These are phyloP conservation scores for Phascolomyces articulosus DNA, from an alignment of 371 early-diverging fungal species.

Conservation along the genomic window DNA sequence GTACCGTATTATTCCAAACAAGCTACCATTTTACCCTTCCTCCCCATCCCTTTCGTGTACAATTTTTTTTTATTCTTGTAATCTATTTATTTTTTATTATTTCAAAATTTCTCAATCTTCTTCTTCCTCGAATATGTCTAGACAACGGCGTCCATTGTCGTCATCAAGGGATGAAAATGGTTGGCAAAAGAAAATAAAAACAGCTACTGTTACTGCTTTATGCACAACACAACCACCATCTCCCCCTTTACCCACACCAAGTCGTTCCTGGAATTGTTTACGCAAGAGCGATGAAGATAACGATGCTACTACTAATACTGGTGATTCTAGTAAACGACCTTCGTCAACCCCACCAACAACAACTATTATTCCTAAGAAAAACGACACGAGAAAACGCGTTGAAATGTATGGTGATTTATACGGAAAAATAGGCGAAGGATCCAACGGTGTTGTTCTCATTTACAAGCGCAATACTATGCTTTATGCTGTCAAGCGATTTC, in stretches of 20 bases:
- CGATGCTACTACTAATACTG: too few species aligned
- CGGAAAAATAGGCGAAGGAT: slow-evolving; percentile 17
- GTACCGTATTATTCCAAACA: too few species aligned
- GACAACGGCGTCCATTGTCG: not conserved
- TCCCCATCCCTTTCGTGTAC: too few species aligned
- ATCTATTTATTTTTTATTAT: too few species aligned
- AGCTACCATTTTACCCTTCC: too few species aligned
- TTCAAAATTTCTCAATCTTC: not conserved
- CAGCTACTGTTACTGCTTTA: not conserved
- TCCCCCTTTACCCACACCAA: not conserved
- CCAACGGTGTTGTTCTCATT: not conserved
- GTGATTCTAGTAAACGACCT: too few species aligned
- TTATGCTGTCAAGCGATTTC: slow-evolving; percentile 89
- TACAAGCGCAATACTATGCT: not conserved
- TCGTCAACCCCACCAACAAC: too few species aligned
- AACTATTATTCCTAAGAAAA: not conserved
- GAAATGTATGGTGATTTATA: slow-evolving; percentile 53
- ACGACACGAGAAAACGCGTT: not conserved
- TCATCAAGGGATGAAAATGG: not conserved
- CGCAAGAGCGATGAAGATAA: not conserved
- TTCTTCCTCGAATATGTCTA: not conserved
- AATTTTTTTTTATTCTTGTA: too few species aligned
- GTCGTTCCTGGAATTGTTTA: slow-evolving; percentile 2
- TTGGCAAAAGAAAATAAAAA: not conserved
- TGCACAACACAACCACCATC: not conserved